Base-by-base conservation (phyloP, 2,329 filamentous ascomycete species). In the Cryphonectria nitschkei region DNA sequence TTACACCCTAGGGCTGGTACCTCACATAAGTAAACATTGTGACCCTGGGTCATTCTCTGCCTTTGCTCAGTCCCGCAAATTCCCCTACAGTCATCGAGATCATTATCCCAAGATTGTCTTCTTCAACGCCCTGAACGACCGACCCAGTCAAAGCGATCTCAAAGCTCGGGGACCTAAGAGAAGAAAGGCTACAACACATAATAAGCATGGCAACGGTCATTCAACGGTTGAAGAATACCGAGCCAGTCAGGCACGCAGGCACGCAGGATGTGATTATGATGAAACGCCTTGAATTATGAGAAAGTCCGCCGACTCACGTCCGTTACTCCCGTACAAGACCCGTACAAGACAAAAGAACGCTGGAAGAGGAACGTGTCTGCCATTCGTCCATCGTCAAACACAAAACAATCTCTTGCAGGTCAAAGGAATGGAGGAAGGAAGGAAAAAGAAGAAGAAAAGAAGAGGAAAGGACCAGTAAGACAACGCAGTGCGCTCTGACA, bases 371-470 rank as follows among this genome's bases (percentile, higher is more conserved):
- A 61, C 58, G 50, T 70, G 65, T 66, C 65, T 72, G 52, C 68
- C 61, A 58, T 69, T 69, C 70, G 60, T 68, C 63, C 68, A 66
- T 70, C 70, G 58, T 71, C 66, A 72, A 68, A 62, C 70, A 70
- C 69, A 62, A 71, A 71, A 71, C 67, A 64, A 52, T 72, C 68
- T 68, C 50, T 63, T 67, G 64, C 68, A 60, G 19, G 1, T 29
- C 19, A 64, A 65, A 32, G 37, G 58, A 43, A 67, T 26, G 26
- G 26, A 26, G 26, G 26, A 26, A 67, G 50, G 65, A 65, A 58
- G 58, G 16, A 60, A 61, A 65, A 50, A 58, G 19, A 26, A 69
- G 52, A 41, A 60, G 65, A 65, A 58, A 63, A 11, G 52, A 65
- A 65, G 56, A 39, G n/a, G 37, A 69, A 61, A 41, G 61, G 52